These are phyloP conservation scores for Trichophyton simii DNA, from an alignment of 2,329 filamentous ascomycete genomes.

Conservation along the genomic window DNA sequence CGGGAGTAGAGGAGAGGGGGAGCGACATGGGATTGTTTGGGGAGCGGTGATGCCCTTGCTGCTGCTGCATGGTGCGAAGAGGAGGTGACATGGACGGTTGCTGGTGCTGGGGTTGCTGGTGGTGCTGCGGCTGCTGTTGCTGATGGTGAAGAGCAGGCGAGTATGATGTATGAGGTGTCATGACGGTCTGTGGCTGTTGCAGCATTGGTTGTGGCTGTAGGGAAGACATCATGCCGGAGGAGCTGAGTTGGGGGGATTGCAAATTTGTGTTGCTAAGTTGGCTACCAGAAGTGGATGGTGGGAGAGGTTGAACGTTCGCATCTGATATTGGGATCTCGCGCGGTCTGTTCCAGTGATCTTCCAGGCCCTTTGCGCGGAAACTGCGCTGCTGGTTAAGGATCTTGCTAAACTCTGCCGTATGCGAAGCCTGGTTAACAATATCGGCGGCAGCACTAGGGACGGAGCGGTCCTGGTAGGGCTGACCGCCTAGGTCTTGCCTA, in stretches of 20 bases:
- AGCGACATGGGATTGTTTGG: constrained; percentile 54
- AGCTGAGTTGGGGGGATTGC: constrained; percentile 27
- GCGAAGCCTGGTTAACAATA: constrained; percentile 71
- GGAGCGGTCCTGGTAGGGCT: constrained; percentile 76
- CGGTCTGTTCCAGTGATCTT: constrained; percentile 68
- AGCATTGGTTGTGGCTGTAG: constrained; percentile 27
- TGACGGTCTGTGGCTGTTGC: constrained; percentile 32
- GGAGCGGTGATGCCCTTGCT: constrained; percentile 48
- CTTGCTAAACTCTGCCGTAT: constrained; percentile 85
- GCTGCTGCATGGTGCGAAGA: constrained; percentile 55
- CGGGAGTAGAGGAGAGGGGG: constrained; percentile 41
- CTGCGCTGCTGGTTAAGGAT: constrained; percentile 66
- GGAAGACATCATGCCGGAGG: constrained; percentile 25
- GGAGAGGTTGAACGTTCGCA: constrained; percentile 24
- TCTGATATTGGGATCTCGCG: constrained; percentile 60
- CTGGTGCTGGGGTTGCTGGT: constrained; percentile 23
- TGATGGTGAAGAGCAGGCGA: constrained; percentile 50
- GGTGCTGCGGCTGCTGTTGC: background rate
- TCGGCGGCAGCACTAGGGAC: constrained; percentile 64
- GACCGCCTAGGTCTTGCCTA: constrained; percentile 77
- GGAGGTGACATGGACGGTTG: constrained; percentile 60
- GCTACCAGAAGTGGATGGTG: constrained; percentile 22
- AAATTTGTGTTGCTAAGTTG: constrained; percentile 16
- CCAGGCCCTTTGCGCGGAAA: constrained; percentile 65
- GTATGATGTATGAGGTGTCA: constrained; percentile 48